Percentiles rank a stretch among this genome's conserved stretches.
Evolutionary conservation across 208 protist genomes (phyloP).

Genomic region (Novymonas esmeraldas): DNA sequence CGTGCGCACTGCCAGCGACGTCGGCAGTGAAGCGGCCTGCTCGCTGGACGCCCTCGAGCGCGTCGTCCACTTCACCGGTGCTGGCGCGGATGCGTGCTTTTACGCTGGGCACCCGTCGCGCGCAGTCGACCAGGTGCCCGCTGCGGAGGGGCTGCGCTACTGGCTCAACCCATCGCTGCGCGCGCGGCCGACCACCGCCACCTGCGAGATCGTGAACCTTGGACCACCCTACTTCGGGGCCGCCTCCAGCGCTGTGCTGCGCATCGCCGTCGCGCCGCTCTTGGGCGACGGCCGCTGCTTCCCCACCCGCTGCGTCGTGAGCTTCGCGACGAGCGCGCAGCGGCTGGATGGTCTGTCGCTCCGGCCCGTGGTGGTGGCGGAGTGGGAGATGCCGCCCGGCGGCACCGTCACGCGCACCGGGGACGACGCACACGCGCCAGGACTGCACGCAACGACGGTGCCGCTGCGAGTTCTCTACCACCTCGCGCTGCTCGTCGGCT

Average conservation of each 20-base stretch:
- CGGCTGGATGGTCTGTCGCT: constrained; percentile 47
- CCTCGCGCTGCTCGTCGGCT: constrained; percentile 47
- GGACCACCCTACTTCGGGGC: constrained; percentile 35
- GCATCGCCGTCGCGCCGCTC: constrained; percentile 37
- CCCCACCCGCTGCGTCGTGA: constrained; percentile 58
- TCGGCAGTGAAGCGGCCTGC: constrained; percentile 2
- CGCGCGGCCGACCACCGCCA: constrained; percentile 44
- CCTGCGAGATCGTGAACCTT: constrained; percentile 50
- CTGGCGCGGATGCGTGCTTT: constrained; percentile 31
- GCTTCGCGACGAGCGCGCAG: constrained; percentile 51
- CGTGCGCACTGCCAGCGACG: background rate
- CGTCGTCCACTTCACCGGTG: constrained; percentile 34
- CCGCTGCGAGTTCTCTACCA: constrained; percentile 60
- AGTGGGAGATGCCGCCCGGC: constrained; percentile 32
- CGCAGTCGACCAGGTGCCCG: background rate
- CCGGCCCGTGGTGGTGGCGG: constrained; percentile 50
- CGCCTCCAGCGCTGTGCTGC: constrained; percentile 34
- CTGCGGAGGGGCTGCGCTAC: constrained; percentile 15
- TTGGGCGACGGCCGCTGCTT: constrained; percentile 41
- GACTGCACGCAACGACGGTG: constrained; percentile 17
- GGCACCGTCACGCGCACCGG: too few relatives aligned
- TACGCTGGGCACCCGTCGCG: constrained; percentile 2
- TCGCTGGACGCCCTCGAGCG: constrained; percentile 38
- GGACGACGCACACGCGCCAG: too few relatives aligned
- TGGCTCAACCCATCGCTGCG: constrained; percentile 55